These are phyloP conservation scores for Bipolaris victoriae DNA, from an alignment of 2,329 filamentous ascomycete genomes.

Conservation along the genomic window DNA sequence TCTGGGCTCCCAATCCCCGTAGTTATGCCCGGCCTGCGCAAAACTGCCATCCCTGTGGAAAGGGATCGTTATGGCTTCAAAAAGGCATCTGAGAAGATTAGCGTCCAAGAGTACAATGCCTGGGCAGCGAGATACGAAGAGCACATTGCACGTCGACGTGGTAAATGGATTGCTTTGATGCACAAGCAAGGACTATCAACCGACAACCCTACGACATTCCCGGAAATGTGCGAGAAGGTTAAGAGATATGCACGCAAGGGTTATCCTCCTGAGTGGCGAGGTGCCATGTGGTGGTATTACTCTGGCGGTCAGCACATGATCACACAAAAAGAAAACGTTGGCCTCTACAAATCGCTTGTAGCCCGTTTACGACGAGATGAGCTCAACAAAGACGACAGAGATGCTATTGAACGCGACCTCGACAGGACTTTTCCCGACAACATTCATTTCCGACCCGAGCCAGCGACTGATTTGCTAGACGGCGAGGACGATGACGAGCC, in stretches of 20 bases:
- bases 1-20: slow-evolving; percentile 8
- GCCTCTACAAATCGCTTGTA: slow-evolving; percentile 76
- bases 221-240: slow-evolving; percentile 78
- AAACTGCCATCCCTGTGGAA: slow-evolving; percentile 39
- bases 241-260: slow-evolving; percentile 93
- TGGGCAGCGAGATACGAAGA: slow-evolving; percentile 80
- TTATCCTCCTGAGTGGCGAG: slow-evolving; percentile 90
- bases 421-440: slow-evolving; percentile 97
- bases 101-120: slow-evolving; percentile 75
- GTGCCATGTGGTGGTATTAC: slow-evolving; percentile 97
- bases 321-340: slow-evolving; percentile 67
- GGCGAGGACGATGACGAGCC: slow-evolving; percentile 64
- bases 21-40: slow-evolving; percentile 22
- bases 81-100: slow-evolving; percentile 82
- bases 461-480: slow-evolving; percentile 40
- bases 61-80: slow-evolving; percentile 92
- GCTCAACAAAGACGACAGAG: slow-evolving; percentile 74
- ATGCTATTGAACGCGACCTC: slow-evolving; percentile 91
- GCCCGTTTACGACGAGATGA: slow-evolving; percentile 67
- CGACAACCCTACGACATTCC: slow-evolving; percentile 76
- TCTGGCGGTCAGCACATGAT: slow-evolving; percentile 83
- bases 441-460: slow-evolving; percentile 77
- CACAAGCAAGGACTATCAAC: slow-evolving; percentile 77
- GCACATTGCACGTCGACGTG: slow-evolving; percentile 74
- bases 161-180: slow-evolving; percentile 82